phyloP scores from a whole-genome alignment of 371 early-diverging fungal species.

The Mortierella polycephala region DNA sequence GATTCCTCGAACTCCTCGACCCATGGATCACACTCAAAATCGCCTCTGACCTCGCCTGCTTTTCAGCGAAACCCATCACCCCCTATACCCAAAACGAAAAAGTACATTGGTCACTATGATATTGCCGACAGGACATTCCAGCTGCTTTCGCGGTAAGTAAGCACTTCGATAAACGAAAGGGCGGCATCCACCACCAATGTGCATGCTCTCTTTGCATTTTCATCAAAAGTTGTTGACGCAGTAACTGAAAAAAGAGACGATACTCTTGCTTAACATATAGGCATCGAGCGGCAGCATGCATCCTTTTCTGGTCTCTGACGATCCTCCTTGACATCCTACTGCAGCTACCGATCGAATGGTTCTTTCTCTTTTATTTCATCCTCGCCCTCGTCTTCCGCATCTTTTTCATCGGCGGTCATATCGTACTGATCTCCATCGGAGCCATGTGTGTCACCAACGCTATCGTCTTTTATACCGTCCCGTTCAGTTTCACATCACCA shows the following conservation, averaged over 20 bases:
- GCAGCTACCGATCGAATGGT: slow-evolving; percentile 64
- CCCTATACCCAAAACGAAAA: slow-evolving; percentile 25
- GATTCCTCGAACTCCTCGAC: neutral
- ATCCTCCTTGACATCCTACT: slow-evolving; percentile 55
- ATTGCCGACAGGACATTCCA: slow-evolving; percentile 54
- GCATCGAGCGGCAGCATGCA: slow-evolving; percentile 53
- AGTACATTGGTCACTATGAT: slow-evolving; percentile 53
- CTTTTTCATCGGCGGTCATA: slow-evolving; percentile 56
- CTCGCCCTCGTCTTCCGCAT: slow-evolving; percentile 58
- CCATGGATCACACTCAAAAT: neutral
- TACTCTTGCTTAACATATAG: slow-evolving; percentile 9
- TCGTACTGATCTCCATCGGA: slow-evolving; percentile 55
- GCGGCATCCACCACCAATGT: too few relatives aligned
- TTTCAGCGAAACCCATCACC: slow-evolving; percentile 11
- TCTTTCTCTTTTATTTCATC: slow-evolving; percentile 61
- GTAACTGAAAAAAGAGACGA: too few relatives aligned
- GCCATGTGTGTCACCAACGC: slow-evolving; percentile 56
- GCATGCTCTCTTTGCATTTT: too few relatives aligned
- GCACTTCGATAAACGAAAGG: too few relatives aligned
- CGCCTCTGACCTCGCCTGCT: slow-evolving; percentile 3
- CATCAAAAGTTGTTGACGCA: too few relatives aligned
- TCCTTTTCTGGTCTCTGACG: slow-evolving; percentile 55
- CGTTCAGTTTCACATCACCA: slow-evolving; percentile 57
- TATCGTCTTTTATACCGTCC: slow-evolving; percentile 53
- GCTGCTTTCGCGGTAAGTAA: slow-evolving; percentile 43